Conservation (phyloP, 768 basidiomycete genomes). For the Termitomyces sp. region DNA sequence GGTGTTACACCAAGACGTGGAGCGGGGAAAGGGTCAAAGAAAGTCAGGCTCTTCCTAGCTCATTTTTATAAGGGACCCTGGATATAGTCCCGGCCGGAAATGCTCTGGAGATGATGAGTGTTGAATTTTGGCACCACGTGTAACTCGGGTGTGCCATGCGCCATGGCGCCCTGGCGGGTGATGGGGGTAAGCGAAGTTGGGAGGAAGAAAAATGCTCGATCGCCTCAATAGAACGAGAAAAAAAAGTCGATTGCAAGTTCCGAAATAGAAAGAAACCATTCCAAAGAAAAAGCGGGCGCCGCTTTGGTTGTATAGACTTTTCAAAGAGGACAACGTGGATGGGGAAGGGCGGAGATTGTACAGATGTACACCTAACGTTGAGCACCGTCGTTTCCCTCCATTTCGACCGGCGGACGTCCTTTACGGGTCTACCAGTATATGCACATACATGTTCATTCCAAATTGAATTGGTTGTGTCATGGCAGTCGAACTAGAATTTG, state of each 20-base stretch:
- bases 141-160: not conserved
- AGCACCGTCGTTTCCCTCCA: no score
- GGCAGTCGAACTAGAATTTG: no score
- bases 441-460: no score
- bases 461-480: no score
- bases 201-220: not conserved
- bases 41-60: not conserved
- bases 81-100: conserved; percentile 4
- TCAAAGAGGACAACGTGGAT: not conserved
- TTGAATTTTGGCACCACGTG: conserved; percentile 5
- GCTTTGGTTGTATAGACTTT: not conserved
- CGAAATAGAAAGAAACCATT: not conserved
- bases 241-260: not conserved
- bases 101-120: not conserved
- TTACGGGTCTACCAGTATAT: no score
- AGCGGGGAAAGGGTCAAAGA: conserved; percentile 3
- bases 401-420: no score
- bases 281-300: not conserved
- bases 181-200: not conserved
- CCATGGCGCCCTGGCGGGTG: not conserved
- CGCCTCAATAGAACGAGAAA: conserved; percentile 21
- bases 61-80: not conserved
- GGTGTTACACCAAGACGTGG: not conserved
- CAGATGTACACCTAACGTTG: no score
- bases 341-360: no score